Base-by-base conservation (phyloP, 1,139 yeast species). In the Geotrichum histeridarum region DNA sequence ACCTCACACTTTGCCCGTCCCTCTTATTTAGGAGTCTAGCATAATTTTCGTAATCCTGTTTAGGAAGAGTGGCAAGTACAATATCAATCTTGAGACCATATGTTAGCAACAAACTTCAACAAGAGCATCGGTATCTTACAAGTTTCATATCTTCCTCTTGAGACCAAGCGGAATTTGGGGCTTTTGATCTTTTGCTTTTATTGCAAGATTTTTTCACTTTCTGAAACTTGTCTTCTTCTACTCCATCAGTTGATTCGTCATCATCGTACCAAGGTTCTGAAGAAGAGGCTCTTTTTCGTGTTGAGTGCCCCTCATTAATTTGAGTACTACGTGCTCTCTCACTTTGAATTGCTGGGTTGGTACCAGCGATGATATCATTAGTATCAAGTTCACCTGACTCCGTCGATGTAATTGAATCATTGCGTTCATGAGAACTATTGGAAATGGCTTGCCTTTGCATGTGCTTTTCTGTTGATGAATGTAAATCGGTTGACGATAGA, bases 141-240 rank as follows among this genome's bases (percentile, higher is more conserved):
- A 67, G 56, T 44, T 56, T 60, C 14, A 61, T 60, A 49, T 68
- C 71, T 48, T 68, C 71, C 38, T 67, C 71, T 48, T 60, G 39
- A 2, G 71, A 64, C 71, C 71, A 68, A 11, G 63, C 64, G 14
- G 68, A 61, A 50, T 68, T 68, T 18, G 68, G 68, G 1, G 71
- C 70, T 53, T 68, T 68, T 30, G 61, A 54, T 30, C 69, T 57
- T 44, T 66, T 66, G 8, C 55, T 35, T 37, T 47, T 45, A 15
- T 48, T 36, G 17, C 51, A 50, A 14, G 42, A 39, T 36, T 50
- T 42, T 27, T 38, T 44, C 12, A 8, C 32, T 31, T 22, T 27
- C 7, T 9, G 14, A 14, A 30, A 39, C 14, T 41, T 30, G 11
- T 22, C 32, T 2, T 22, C 36, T 42, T 42, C 46, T 8, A 17